Percentiles rank a stretch among this genome's conserved stretches.
phyloP scores from a whole-genome alignment of 768 basidiomycete genomes.

The Pleurotus salmoneostramineus region DNA sequence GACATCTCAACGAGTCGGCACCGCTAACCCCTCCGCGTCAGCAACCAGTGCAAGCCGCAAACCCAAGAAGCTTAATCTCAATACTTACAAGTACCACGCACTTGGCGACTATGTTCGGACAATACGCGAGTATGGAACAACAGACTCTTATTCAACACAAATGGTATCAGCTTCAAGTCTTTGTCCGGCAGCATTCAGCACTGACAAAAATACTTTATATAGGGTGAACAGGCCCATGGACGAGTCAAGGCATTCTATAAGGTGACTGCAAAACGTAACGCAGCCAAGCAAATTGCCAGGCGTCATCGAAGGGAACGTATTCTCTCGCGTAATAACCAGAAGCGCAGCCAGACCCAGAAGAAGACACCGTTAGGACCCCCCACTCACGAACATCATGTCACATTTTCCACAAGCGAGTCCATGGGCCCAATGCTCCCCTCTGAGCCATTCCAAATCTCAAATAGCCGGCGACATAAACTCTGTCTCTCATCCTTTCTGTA shows the following conservation, averaged over 20 bases:
- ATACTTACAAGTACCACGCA: conserved; percentile 26
- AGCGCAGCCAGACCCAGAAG: conserved; percentile 1
- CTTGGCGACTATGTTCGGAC: conserved; percentile 20
- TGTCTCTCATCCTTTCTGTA: conserved; percentile 10
- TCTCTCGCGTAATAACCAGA: conserved; percentile 3
- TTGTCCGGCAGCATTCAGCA: neutral
- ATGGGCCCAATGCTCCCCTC: conserved; percentile 1
- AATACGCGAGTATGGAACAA: conserved; percentile 21
- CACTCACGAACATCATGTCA: conserved; percentile 2
- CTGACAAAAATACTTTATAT: conserved; percentile 2
- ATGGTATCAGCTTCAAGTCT: conserved; percentile 21
- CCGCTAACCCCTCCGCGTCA: too few relatives aligned
- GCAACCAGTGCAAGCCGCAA: conserved; percentile 10
- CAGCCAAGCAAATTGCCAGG: conserved; percentile 19
- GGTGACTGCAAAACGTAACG: conserved; percentile 26
- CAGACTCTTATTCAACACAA: conserved; percentile 28
- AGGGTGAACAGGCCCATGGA: conserved; percentile 36
- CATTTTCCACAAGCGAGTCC: conserved; percentile 5
- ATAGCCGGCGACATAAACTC: conserved; percentile 7
- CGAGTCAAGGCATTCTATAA: conserved; percentile 29
- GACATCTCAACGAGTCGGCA: neutral
- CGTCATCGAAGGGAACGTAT: conserved; percentile 12
- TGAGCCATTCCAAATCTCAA: conserved; percentile 16
- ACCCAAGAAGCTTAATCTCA: conserved; percentile 13
- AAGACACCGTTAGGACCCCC: conserved; percentile 21